Evolutionary conservation across 345 rosid genomes (phyloP).

Genomic region (Luvunga scandens): DNA sequence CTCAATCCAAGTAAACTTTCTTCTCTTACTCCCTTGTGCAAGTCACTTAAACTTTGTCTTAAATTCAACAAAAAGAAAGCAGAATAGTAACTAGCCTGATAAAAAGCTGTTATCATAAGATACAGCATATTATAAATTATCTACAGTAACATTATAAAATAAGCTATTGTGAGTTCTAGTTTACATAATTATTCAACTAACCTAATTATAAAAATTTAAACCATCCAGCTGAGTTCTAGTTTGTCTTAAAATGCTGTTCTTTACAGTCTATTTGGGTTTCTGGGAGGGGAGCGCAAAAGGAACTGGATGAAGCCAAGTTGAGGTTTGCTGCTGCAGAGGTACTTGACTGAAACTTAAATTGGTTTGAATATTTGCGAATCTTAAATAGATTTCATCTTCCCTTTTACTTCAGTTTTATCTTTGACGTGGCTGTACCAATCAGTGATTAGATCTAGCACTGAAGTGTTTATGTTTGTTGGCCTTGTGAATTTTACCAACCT

Average conservation of each 20-base stretch:
- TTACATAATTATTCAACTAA: neutral
- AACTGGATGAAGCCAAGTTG: slow-evolving; percentile 85
- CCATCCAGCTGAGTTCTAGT: too few species aligned
- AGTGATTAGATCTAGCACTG: neutral
- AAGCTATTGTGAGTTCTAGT: neutral
- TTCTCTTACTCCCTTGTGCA: neutral
- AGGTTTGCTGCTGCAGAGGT: slow-evolving; percentile 99
- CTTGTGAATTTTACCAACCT: neutral
- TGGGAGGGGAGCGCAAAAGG: slow-evolving; percentile 72
- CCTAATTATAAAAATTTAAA: neutral
- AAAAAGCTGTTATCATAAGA: neutral
- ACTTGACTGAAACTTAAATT: slow-evolving; percentile 8
- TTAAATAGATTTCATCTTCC: neutral
- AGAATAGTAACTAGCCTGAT: neutral
- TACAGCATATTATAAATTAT: neutral
- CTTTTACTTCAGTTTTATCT: neutral
- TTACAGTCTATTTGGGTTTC: slow-evolving; percentile 92
- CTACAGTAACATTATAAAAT: neutral
- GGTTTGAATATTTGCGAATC: slow-evolving; percentile 4
- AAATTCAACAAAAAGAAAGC: neutral
- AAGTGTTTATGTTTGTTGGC: neutral
- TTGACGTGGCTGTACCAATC: neutral
- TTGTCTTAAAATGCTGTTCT: neutral
- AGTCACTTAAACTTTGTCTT: neutral
- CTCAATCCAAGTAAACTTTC: slow-evolving; percentile 67